Base-by-base conservation (phyloP, 768 basidiomycete genomes). In the Auricularia sp. region DNA sequence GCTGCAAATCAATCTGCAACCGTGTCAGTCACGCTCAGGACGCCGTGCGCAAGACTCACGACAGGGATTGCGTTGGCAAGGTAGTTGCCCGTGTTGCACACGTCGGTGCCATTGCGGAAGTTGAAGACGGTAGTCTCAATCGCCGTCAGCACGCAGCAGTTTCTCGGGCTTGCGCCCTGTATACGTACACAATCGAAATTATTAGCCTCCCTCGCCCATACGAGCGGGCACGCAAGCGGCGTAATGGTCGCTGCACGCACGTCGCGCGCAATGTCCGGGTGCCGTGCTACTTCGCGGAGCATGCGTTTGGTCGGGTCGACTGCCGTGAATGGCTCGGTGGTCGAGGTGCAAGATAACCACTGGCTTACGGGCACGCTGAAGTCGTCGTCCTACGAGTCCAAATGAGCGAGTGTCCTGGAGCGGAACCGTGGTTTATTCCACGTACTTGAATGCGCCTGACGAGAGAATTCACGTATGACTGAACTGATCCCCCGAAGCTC, bases 121-220 rank as follows among this genome's bases (percentile, higher is more conserved):
- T 58, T 71, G 69, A 82, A 81, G 5, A 83, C 80, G 64, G 72
- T 74, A 3, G 80, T 64, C 72, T 73, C 39, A 4, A 61, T 16
- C 43, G 36, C 36, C 43, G 35, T 18, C 34, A 64, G 14, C 7
- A 51, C 18, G 29, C 29, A 29, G 29, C 36, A 12, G 33, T 12
- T 10, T 12, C 14, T 47, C 47, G 36, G n/a, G 47, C 18, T 10
- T 3, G n/a, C 21, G 12, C 14, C 10, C 10, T 29, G 8, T 10
- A 16, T 6, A 70, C 72, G 43, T 63, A 74, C 81, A 66, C 81
- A 83, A 66, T 79, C 79, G 56, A 78, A 77, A 5, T 71, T 65
- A 64, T 82, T 82, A 5, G 80, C 70, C 61, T 83, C 81, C 58
- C 72, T 64, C 16, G 80, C 80, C 80, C 80, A 82, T 21, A 78